phyloP scores from a whole-genome alignment of 805 yeast genomes.

The Saccharomycopsis malanga region DNA sequence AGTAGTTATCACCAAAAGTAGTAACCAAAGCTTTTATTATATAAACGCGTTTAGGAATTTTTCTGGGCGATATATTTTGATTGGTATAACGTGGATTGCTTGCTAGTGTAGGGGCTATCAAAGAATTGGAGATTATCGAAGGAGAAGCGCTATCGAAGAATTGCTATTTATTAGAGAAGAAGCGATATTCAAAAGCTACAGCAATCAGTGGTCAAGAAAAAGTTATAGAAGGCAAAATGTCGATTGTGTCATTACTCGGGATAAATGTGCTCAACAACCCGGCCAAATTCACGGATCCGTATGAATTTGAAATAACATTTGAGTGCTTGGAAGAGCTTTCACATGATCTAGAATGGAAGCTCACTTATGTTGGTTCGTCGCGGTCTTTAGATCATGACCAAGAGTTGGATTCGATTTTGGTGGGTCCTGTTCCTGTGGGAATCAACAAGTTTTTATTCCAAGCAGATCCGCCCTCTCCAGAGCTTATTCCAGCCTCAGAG shows the following conservation, averaged over 20 bases:
- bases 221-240: conserved; percentile 60
- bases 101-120: no score
- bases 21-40: no score
- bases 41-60: no score
- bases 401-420: conserved; percentile 91
- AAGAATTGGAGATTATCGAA: no score
- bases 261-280: conserved; percentile 92
- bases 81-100: no score
- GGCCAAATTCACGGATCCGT: conserved; percentile 86
- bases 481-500: conserved; percentile 91
- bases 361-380: conserved; percentile 94
- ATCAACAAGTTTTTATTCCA: conserved; percentile 85
- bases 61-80: no score
- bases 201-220: no score
- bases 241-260: conserved; percentile 87
- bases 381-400: conserved; percentile 94
- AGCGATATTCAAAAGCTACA: no score
- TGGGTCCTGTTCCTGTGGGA: conserved; percentile 98
- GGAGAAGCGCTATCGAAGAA: no score
- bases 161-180: no score
- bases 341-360: conserved; percentile 89
- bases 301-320: conserved; percentile 94
- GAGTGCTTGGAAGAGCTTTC: conserved; percentile 90
- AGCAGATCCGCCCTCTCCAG: conserved; percentile 97
- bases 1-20: no score